A percentile compares a stretch with the other conserved stretches of the same genome.
phyloP scores from a whole-genome alignment of 306 rosid species.

The Gastrolobium villosum region DNA sequence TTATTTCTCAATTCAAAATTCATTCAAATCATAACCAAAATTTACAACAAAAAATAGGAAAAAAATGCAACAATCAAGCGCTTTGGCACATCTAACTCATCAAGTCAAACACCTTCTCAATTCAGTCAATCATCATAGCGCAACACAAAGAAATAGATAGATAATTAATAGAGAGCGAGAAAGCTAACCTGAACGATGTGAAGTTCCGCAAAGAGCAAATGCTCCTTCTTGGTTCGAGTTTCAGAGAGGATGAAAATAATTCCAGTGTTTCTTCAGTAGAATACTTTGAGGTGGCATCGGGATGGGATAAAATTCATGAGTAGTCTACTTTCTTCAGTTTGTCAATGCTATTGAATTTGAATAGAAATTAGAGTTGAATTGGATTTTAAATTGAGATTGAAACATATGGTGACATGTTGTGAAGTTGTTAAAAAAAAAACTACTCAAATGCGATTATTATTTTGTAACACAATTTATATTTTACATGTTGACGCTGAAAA shows the following conservation, averaged over 20 bases:
- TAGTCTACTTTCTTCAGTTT: no score
- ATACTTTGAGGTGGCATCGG: no score
- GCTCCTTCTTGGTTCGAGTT: neutral
- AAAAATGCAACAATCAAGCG: conserved; percentile 30
- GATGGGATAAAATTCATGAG: no score
- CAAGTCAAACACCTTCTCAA: conserved; percentile 9
- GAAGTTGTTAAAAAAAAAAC: no score
- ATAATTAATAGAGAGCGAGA: neutral
- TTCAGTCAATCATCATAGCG: neutral
- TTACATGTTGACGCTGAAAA: no score
- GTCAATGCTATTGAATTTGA: no score
- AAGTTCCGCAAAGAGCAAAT: neutral
- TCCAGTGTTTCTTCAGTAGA: no score
- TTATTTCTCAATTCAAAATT: neutral
- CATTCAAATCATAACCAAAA: neutral
- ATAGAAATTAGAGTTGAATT: no score
- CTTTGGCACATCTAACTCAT: conserved; percentile 39
- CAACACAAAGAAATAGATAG: neutral
- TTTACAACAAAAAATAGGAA: neutral
- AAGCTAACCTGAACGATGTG: conserved; percentile 47
- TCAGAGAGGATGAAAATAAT: neutral
- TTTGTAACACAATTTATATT: no score
- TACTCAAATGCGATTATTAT: no score
- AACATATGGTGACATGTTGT: no score
- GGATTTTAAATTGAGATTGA: no score